These are phyloP conservation scores for Eucalyptus rudis DNA, from an alignment of 345 rosid genomes.

Conservation along the genomic window DNA sequence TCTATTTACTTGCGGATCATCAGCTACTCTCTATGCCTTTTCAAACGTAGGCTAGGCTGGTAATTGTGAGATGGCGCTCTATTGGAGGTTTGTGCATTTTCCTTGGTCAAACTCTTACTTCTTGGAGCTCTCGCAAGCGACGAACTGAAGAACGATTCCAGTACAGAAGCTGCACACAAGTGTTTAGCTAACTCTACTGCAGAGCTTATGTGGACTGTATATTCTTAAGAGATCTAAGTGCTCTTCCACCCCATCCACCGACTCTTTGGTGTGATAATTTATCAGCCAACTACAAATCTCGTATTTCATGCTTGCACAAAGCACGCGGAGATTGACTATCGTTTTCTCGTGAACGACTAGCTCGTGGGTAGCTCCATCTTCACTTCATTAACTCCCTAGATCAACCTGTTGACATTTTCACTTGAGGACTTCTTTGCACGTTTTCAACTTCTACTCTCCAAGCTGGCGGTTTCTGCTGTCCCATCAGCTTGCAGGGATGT, in stretches of 20 bases:
- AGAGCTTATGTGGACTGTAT: background rate
- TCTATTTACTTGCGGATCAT: background rate
- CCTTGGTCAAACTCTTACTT: background rate
- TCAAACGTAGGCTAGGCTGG: background rate
- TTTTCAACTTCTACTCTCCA: background rate
- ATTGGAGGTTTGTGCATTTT: background rate
- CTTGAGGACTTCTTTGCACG: background rate
- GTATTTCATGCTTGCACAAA: background rate
- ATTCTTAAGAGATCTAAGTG: background rate
- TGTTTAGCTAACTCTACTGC: background rate
- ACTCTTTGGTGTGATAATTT: background rate
- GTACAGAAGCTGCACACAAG: background rate
- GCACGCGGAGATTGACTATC: background rate
- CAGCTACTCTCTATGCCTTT: background rate
- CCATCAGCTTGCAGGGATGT: background rate
- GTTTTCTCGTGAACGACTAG: background rate
- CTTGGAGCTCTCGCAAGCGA: background rate
- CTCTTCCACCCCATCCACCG: background rate
- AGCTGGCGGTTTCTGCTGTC: background rate
- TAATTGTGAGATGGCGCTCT: background rate
- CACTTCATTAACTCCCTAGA: background rate
- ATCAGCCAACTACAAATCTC: background rate
- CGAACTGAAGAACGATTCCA: background rate
- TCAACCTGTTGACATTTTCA: background rate
- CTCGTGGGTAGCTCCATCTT: background rate